Base-by-base conservation (phyloP, 495 filamentous ascomycete genomes). In the Xylaria flabelliformis region DNA sequence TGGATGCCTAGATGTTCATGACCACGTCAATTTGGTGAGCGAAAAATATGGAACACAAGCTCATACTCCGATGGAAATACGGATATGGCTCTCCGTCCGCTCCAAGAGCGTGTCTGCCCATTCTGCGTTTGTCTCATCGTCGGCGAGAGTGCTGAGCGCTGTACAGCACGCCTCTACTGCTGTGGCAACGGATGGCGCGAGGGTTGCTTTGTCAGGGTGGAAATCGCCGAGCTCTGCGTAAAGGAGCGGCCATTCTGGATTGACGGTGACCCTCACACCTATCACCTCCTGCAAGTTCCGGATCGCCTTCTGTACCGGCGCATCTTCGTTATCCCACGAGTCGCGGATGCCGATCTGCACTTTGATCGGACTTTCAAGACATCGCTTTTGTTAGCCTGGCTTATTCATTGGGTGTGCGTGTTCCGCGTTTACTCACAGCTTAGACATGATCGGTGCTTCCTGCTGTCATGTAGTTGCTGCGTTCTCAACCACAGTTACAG, bases 271-370 rank as follows among this genome's bases (percentile, higher is more conserved):
- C 8, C 76, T 42, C 48, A 78, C 75, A 2, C 83, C 82, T 19
- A 82, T 64, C 2, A 75, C 51, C 9, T 72, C 66, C 46, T 75
- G 44, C 10, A 83, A 69, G n/a, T 19, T 55, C 46, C 64, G 63
- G 26, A 80, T 69, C 0, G 76, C 29, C 5, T 15, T 72, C 34
- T 77, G 80, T 3, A 81, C 56, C 0, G 74, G 65, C 34, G 76
- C 61, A 64, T 80, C 73, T 4, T 44, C 26, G 3, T 73, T 75
- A 68, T 71, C 71, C 82, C 81, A 83, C 59, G 79, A 68, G 64
- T 83, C 80, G 21, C 82, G 78, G 73, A 84, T 80, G 26, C 70
- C 80, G 41, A 81, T 17, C 53, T 77, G 75, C 34, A 79, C 74
- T 61, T 79, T 78, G 67, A 83, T 75, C 4, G 82, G 79, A 51